A percentile compares a stretch with the other conserved stretches of the same genome.
Conservation (phyloP, 106 monocot species). For the Phalaenopsis aphrodite region DNA sequence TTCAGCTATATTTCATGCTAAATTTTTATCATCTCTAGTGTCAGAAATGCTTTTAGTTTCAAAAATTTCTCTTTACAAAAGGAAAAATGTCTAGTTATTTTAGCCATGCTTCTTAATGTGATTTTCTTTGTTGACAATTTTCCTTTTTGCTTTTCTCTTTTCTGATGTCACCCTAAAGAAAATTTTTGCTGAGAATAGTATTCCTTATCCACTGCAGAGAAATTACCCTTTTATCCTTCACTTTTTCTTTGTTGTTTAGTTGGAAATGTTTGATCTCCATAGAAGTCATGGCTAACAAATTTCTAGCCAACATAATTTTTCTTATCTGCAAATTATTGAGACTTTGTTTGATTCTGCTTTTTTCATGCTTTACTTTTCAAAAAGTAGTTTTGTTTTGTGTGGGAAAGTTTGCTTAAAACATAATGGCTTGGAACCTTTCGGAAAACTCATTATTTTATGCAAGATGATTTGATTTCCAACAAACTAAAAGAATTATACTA, state of each 20-base stretch:
- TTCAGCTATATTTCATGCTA: too few relatives aligned
- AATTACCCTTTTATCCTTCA: background rate
- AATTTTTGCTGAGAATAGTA: background rate
- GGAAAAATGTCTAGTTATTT: background rate
- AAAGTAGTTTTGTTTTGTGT: too few relatives aligned
- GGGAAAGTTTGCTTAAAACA: too few relatives aligned
- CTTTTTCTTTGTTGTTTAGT: background rate
- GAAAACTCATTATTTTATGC: too few relatives aligned
- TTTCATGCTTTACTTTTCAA: too few relatives aligned
- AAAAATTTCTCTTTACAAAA: background rate
- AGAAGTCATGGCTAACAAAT: too few relatives aligned
- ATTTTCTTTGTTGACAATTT: background rate
- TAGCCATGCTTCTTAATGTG: background rate
- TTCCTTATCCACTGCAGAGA: background rate
- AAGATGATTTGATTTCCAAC: background rate
- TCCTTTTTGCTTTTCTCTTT: background rate
- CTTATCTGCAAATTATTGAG: too few relatives aligned
- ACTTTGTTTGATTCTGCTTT: too few relatives aligned
- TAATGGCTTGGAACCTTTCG: too few relatives aligned
- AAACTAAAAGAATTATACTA: background rate
- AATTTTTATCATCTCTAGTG: background rate
- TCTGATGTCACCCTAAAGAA: background rate
- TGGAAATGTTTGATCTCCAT: background rate
- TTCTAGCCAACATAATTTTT: too few relatives aligned
- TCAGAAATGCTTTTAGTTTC: background rate